Percentiles rank a stretch among this genome's conserved stretches.
phyloP scores from a whole-genome alignment of 1,139 yeast species.

The Debaryomyces robertsiae region DNA sequence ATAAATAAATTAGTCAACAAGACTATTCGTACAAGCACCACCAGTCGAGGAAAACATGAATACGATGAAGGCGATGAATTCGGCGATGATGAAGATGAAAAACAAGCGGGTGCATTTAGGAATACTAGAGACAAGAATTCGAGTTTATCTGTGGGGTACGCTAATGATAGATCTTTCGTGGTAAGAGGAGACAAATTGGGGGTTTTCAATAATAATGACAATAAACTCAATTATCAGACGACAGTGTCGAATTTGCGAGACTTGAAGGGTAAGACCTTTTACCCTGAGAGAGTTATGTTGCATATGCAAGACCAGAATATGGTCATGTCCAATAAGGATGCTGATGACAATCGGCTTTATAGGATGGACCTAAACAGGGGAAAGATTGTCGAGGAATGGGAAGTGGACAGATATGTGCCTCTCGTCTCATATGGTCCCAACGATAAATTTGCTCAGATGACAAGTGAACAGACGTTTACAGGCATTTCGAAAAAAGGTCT shows the following conservation, averaged over 20 bases:
- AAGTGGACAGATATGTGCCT: conserved; percentile 44
- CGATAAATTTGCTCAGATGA: conserved; percentile 69
- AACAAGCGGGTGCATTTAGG: conserved; percentile 11
- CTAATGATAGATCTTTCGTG: conserved; percentile 73
- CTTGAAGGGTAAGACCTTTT: conserved; percentile 53
- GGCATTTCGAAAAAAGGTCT: conserved; percentile 69
- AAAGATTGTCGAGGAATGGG: conserved; percentile 82
- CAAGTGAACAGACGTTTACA: conserved; percentile 70
- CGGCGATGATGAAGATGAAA: conserved; percentile 22
- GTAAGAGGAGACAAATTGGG: conserved; percentile 80
- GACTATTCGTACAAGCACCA: neutral
- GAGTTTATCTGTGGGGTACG: conserved; percentile 68
- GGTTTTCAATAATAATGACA: conserved; percentile 64
- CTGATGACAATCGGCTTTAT: conserved; percentile 47
- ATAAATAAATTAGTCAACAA: conserved; percentile 2
- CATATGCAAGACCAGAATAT: conserved; percentile 72
- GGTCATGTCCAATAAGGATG: conserved; percentile 59
- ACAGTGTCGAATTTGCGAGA: conserved; percentile 65
- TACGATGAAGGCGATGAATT: conserved; percentile 23
- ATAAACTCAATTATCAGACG: conserved; percentile 61
- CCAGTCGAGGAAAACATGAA: conserved; percentile 11
- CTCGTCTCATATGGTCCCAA: conserved; percentile 66
- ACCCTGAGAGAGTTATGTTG: conserved; percentile 69
- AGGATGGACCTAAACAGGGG: conserved; percentile 82
- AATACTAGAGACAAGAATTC: conserved; percentile 50